Evolutionary conservation across 2,329 filamentous ascomycete genomes (phyloP).

Genomic region (Colletotrichum tanaceti): DNA sequence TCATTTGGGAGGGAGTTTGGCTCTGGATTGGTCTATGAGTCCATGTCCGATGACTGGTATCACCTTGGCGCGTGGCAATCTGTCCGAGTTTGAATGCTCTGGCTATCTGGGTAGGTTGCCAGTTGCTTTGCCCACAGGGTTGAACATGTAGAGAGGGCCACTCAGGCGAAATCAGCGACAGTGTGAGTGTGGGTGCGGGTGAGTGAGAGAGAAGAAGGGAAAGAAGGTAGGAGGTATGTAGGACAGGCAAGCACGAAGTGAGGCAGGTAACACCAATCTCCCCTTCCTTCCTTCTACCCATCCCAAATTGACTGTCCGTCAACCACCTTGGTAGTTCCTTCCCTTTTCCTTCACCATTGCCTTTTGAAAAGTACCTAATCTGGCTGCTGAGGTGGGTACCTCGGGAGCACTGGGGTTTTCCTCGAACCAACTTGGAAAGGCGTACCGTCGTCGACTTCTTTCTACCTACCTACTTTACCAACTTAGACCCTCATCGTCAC

Average conservation of each 20-base stretch:
- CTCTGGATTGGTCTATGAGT: constrained; percentile 1
- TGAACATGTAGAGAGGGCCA: neutral
- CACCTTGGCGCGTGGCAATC: constrained; percentile 9
- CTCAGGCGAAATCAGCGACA: neutral
- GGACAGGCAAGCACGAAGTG: constrained; percentile 4
- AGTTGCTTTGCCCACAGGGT: neutral
- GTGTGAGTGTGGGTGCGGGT: too few species aligned
- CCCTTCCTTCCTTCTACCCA: constrained; percentile 13
- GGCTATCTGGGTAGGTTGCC: neutral
- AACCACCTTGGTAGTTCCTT: neutral
- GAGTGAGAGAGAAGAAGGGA: neutral
- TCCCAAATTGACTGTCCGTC: neutral
- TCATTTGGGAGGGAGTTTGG: neutral
- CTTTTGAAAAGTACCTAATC: neutral
- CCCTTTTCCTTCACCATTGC: neutral
- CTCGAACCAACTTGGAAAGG: neutral
- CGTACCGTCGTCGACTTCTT: neutral
- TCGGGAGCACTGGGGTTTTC: neutral
- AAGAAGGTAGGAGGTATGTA: neutral
- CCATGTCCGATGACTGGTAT: neutral
- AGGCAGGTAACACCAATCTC: constrained; percentile 14
- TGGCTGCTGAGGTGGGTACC: neutral
- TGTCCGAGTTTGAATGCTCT: constrained; percentile 7
- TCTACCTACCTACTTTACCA: neutral
- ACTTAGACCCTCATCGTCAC: neutral